Conservation (phyloP, 2,329 filamentous ascomycete species). For the Stagonosporopsis rhizophila region DNA sequence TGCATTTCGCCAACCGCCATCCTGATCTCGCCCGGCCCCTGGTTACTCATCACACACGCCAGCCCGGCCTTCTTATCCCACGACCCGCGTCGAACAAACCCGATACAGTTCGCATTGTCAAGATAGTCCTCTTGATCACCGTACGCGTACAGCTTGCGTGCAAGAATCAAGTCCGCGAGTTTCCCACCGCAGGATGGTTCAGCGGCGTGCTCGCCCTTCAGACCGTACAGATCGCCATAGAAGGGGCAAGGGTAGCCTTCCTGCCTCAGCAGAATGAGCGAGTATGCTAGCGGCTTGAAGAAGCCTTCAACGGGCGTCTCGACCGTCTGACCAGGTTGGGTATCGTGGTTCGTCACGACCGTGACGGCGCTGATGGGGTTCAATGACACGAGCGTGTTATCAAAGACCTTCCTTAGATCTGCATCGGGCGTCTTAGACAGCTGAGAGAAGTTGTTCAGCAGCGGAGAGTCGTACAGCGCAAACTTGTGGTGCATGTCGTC, state of each 20-base stretch:
- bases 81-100: conserved; percentile 64
- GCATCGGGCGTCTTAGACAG: conserved; percentile 63
- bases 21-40: conserved; percentile 54
- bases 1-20: conserved; percentile 69
- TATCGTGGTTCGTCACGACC: conserved; percentile 76
- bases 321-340: conserved; percentile 68
- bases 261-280: conserved; percentile 71
- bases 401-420: conserved; percentile 70
- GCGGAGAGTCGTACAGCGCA: conserved; percentile 69
- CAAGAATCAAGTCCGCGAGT: conserved; percentile 66
- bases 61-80: conserved; percentile 57
- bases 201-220: conserved; percentile 61
- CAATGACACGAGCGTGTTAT: conserved; percentile 63
- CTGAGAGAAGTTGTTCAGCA: conserved; percentile 71
- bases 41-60: conserved; percentile 61
- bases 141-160: conserved; percentile 71
- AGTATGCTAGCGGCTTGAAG: conserved; percentile 76
- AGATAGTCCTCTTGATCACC: conserved; percentile 71
- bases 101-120: conserved; percentile 66
- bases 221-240: conserved; percentile 74
- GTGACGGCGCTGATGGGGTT: conserved; percentile 67
- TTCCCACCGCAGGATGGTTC: conserved; percentile 61
- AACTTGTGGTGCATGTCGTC: conserved; percentile 63
- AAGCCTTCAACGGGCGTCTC: conserved; percentile 68
- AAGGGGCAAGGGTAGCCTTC: conserved; percentile 72